Percentiles rank a stretch among this genome's conserved stretches.
These are phyloP conservation scores for Chlorophyllum brunneum DNA, from an alignment of 768 basidiomycete genomes.

Conservation along the genomic window DNA sequence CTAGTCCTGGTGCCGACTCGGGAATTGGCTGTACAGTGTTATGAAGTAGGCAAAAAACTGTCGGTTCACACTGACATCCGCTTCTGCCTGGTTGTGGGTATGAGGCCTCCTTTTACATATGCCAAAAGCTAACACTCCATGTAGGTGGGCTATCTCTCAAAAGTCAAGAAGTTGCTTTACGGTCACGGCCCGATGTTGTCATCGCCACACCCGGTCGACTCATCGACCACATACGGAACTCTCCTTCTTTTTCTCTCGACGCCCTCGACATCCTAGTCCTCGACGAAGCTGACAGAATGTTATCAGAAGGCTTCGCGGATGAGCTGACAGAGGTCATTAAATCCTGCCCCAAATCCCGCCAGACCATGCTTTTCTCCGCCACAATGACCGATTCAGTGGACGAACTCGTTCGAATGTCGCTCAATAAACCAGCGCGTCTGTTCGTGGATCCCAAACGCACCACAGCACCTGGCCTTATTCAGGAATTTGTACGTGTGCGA, in stretches of 20 bases:
- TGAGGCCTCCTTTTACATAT: slow-evolving; percentile 20
- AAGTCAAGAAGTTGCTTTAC: slow-evolving; percentile 81
- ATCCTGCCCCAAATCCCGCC: slow-evolving; percentile 81
- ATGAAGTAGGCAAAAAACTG: slow-evolving; percentile 84
- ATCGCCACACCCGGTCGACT: slow-evolving; percentile 97
- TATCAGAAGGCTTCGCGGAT: slow-evolving; percentile 92
- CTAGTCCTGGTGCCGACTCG: slow-evolving; percentile 92
- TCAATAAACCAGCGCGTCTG: slow-evolving; percentile 89
- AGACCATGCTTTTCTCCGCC: slow-evolving; percentile 98
- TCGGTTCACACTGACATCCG: slow-evolving; percentile 85
- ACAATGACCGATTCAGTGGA: slow-evolving; percentile 98
- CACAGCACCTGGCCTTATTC: slow-evolving; percentile 80
- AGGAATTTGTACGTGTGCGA: slow-evolving; percentile 93
- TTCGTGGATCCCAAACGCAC: slow-evolving; percentile 94
- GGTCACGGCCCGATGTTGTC: slow-evolving; percentile 86
- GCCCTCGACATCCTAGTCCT: slow-evolving; percentile 90
- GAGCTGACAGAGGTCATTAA: slow-evolving; percentile 93
- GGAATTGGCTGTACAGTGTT: slow-evolving; percentile 94
- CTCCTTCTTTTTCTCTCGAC: slow-evolving; percentile 88
- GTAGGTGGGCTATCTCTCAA: slow-evolving; percentile 91
- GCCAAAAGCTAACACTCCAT: slow-evolving; percentile 9
- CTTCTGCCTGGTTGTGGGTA: slow-evolving; percentile 91
- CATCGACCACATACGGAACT: slow-evolving; percentile 96
- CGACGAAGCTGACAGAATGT: slow-evolving; percentile 98
- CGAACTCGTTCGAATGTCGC: slow-evolving; percentile 86